phyloP scores from a whole-genome alignment of 495 filamentous ascomycete genomes.

The Xylaria bambusicola region DNA sequence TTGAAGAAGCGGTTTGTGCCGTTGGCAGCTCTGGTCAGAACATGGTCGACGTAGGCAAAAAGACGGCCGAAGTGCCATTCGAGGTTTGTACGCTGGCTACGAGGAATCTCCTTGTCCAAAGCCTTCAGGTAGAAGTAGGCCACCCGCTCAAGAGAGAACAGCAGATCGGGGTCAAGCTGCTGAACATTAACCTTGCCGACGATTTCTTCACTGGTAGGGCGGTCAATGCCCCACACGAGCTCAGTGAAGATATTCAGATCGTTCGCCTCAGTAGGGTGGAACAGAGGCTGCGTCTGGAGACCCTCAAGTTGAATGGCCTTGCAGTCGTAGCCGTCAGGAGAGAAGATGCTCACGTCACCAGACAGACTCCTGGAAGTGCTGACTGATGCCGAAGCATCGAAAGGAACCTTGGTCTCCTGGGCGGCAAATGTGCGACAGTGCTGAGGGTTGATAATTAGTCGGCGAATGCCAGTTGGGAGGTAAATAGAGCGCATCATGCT shows the following conservation, averaged over 20 bases:
- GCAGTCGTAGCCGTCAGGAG: background rate
- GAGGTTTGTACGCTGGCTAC: background rate
- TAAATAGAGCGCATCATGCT: constrained; percentile 22
- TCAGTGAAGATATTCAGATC: constrained; percentile 1
- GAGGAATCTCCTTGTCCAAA: constrained; percentile 7
- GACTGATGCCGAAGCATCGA: background rate
- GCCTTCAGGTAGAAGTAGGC: constrained; percentile 30
- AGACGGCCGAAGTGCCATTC: background rate
- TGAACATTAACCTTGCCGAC: background rate
- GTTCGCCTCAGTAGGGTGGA: background rate
- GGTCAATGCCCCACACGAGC: background rate
- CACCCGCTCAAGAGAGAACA: constrained; percentile 25
- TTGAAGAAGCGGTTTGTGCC: background rate
- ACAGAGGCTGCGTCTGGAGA: background rate
- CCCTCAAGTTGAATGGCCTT: background rate
- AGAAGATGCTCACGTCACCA: background rate
- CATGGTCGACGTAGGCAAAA: background rate
- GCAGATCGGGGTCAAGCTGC: constrained; percentile 17
- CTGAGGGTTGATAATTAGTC: constrained; percentile 21
- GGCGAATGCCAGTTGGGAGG: constrained; percentile 27
- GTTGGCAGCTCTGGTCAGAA: background rate
- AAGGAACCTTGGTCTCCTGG: background rate
- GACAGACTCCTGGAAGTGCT: background rate
- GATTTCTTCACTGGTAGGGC: constrained; percentile 6
- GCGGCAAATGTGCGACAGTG: background rate